A percentile compares a stretch with the other conserved stretches of the same genome.
These are phyloP conservation scores for Phytophthora quininea DNA, from an alignment of 352 stramenopile species.

Conservation along the genomic window DNA sequence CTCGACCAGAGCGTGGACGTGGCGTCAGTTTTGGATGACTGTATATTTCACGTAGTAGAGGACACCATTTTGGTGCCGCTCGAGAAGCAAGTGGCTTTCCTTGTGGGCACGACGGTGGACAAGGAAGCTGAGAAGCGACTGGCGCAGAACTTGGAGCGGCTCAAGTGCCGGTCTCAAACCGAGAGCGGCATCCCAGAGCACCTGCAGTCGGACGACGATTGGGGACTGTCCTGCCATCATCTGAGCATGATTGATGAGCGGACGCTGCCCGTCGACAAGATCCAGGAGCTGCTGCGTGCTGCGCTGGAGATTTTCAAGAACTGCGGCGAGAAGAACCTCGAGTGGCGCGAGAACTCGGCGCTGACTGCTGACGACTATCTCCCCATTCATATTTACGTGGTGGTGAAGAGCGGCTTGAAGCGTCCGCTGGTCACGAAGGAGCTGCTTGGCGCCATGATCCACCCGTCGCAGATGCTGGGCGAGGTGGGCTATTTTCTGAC, in stretches of 20 bases:
- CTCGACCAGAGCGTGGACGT: conserved; percentile 64
- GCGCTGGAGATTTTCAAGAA: conserved; percentile 84
- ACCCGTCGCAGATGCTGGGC: conserved; percentile 82
- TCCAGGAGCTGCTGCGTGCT: conserved; percentile 78
- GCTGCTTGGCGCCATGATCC: conserved; percentile 81
- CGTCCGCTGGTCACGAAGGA: conserved; percentile 77
- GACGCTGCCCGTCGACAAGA: conserved; percentile 73
- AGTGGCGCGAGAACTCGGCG: conserved; percentile 76
- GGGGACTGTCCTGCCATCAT: conserved; percentile 81
- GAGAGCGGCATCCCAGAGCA: conserved; percentile 83
- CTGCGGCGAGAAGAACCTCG: conserved; percentile 78
- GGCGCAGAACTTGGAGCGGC: conserved; percentile 64
- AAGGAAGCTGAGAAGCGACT: conserved; percentile 56
- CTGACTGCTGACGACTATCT: conserved; percentile 86
- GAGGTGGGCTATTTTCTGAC: conserved; percentile 89
- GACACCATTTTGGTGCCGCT: conserved; percentile 81
- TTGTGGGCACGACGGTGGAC: conserved; percentile 73
- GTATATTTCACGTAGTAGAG: conserved; percentile 73
- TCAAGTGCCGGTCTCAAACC: conserved; percentile 64
- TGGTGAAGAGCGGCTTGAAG: conserved; percentile 80
- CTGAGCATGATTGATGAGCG: conserved; percentile 87
- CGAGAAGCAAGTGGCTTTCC: conserved; percentile 75
- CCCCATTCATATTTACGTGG: conserved; percentile 88
- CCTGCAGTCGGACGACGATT: conserved; percentile 77
- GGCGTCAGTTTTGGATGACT: conserved; percentile 63